phyloP scores from a whole-genome alignment of 2,329 filamentous ascomycete genomes.

The Cephalotrichum gorgonifer region DNA sequence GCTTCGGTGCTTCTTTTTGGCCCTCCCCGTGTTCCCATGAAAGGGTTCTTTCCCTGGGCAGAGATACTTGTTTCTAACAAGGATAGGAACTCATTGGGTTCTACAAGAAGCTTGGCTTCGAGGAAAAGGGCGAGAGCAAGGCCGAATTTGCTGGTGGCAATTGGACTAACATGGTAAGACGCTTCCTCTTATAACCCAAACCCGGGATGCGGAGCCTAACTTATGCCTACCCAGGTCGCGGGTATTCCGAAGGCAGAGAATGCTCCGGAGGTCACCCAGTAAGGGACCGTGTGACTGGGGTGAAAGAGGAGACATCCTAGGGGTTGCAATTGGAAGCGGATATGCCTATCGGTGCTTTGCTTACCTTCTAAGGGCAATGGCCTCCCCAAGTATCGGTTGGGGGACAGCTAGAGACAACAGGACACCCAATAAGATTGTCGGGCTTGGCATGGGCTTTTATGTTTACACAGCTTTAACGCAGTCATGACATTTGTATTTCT shows the following conservation, averaged over 20 bases:
- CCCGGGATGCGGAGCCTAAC: neutral
- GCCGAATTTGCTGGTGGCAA: conserved; percentile 67
- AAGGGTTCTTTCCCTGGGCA: neutral
- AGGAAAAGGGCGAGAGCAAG: conserved; percentile 55
- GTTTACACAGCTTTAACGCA: neutral
- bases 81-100: conserved; percentile 55
- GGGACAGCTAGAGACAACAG: too few relatives aligned
- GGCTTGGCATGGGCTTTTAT: too few relatives aligned
- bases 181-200: neutral
- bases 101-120: conserved; percentile 69
- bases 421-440: too few relatives aligned
- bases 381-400: too few relatives aligned
- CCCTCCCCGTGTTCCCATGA: neutral
- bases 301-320: too few relatives aligned
- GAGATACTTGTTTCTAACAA: neutral
- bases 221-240: neutral
- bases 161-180: conserved; percentile 70
- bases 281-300: too few relatives aligned
- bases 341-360: too few relatives aligned
- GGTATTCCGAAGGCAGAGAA: neutral
- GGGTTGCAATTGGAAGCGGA: too few relatives aligned
- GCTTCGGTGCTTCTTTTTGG: neutral
- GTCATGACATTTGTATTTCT: neutral
- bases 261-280: too few relatives aligned
- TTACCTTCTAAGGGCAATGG: too few relatives aligned